These are phyloP conservation scores for Candida odintsovae DNA, from an alignment of 805 yeast genomes.

Conservation along the genomic window DNA sequence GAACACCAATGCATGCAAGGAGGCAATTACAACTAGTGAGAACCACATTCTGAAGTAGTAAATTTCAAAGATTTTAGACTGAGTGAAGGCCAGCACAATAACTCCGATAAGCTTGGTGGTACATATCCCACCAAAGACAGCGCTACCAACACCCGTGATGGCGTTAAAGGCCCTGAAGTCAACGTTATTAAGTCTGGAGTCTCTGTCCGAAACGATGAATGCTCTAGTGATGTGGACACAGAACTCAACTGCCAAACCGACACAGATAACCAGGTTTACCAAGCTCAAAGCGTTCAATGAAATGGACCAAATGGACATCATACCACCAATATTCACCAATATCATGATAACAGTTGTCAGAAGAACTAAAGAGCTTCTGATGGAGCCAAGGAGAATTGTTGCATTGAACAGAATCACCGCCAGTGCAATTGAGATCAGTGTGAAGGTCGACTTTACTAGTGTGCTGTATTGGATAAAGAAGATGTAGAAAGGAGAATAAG, in stretches of 20 bases:
- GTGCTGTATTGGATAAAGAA: conserved; percentile 84
- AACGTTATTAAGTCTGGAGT: conserved; percentile 26
- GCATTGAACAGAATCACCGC: conserved; percentile 47
- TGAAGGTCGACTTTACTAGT: conserved; percentile 53
- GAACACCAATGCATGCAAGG: conserved; percentile 71
- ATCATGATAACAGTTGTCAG: conserved; percentile 56
- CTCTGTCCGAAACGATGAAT: conserved; percentile 37
- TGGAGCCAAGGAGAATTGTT: conserved; percentile 59
- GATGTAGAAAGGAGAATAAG: conserved; percentile 89
- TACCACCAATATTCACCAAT: conserved; percentile 69
- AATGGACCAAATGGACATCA: conserved; percentile 69
- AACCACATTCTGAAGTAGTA: conserved; percentile 96
- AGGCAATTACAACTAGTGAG: conserved; percentile 67
- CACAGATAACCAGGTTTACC: conserved; percentile 87
- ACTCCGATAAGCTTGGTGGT: conserved; percentile 88
- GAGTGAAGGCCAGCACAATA: conserved; percentile 76
- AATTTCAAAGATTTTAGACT: conserved; percentile 81
- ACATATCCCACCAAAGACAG: conserved; percentile 88
- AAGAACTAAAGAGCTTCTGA: conserved; percentile 51
- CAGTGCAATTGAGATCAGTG: conserved; percentile 48
- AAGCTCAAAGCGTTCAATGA: conserved; percentile 84
- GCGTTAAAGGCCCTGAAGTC: conserved; percentile 45
- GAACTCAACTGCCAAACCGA: conserved; percentile 91
- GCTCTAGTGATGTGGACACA: conserved; percentile 84
- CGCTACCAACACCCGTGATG: conserved; percentile 74